phyloP scores from a whole-genome alignment of 2,329 filamentous ascomycete genomes.

The Oidium heveae region DNA sequence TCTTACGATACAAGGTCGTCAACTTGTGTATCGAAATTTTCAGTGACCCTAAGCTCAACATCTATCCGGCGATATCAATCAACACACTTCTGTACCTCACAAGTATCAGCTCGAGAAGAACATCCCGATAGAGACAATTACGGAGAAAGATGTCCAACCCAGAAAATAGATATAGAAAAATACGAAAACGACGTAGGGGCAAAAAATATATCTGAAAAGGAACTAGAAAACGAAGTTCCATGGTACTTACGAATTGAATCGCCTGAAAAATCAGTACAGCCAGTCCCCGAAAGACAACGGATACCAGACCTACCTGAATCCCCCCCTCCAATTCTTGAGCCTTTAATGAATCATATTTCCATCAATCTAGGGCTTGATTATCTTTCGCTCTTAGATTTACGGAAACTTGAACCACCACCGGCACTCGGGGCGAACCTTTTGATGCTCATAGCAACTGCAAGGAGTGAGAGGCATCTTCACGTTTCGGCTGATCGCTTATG shows the following conservation, averaged over 20 bases:
- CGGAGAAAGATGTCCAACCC: too few relatives aligned
- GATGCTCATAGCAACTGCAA: conserved; percentile 79
- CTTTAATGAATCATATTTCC: conserved; percentile 54
- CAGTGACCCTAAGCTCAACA: too few relatives aligned
- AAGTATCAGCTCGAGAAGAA: too few relatives aligned
- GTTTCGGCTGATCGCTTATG: conserved; percentile 76
- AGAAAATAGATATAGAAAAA: too few relatives aligned
- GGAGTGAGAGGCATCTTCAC: conserved; percentile 81
- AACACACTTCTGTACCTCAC: too few relatives aligned
- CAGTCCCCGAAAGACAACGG: conserved; percentile 25
- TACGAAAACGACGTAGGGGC: background rate
- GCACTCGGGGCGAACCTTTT: conserved; percentile 71
- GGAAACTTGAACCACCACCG: conserved; percentile 59
- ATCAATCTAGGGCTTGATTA: conserved; percentile 72
- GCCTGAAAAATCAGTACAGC: conserved; percentile 14
- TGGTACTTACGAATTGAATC: conserved; percentile 70
- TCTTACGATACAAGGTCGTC: too few relatives aligned
- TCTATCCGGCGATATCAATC: too few relatives aligned
- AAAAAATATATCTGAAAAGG: background rate
- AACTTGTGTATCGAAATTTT: too few relatives aligned
- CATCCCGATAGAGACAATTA: too few relatives aligned
- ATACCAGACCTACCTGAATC: conserved; percentile 27
- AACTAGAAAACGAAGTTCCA: conserved; percentile 19
- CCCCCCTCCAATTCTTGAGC: conserved; percentile 47
- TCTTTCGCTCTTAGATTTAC: conserved; percentile 57